phyloP scores from a whole-genome alignment of 2,329 filamentous ascomycete genomes.

The Pseudocercospora eumusae region DNA sequence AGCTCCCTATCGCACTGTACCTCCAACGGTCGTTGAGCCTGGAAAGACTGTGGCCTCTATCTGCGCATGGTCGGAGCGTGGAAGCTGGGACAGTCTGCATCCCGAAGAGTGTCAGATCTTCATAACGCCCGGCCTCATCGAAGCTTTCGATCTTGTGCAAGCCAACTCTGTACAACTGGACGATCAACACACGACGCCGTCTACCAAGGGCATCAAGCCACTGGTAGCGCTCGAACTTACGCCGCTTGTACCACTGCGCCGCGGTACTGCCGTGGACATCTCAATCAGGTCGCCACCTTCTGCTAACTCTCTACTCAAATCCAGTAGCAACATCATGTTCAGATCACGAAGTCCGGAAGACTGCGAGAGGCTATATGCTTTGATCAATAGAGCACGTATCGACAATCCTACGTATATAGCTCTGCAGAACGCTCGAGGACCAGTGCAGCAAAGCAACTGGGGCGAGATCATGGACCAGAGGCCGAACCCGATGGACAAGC shows the following conservation, averaged over 20 bases:
- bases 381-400: slow-evolving; percentile 85
- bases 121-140: slow-evolving; percentile 64
- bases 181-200: slow-evolving; percentile 45
- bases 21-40: slow-evolving; percentile 48
- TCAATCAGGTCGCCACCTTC: slow-evolving; percentile 88
- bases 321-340: slow-evolving; percentile 82
- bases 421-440: slow-evolving; percentile 70
- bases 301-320: slow-evolving; percentile 66
- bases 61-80: slow-evolving; percentile 65
- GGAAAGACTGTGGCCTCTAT: slow-evolving; percentile 60
- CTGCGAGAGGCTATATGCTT: slow-evolving; percentile 77
- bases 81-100: slow-evolving; percentile 62
- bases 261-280: slow-evolving; percentile 89
- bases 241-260: slow-evolving; percentile 82
- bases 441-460: slow-evolving; percentile 50
- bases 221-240: slow-evolving; percentile 79
- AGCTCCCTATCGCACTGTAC: slow-evolving; percentile 61
- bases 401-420: slow-evolving; percentile 89
- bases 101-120: slow-evolving; percentile 64
- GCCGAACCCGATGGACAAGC: slow-evolving; percentile 27
- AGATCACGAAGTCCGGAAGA: slow-evolving; percentile 75
- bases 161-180: slow-evolving; percentile 47
- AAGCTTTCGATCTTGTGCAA: slow-evolving; percentile 60
- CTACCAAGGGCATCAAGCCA: slow-evolving; percentile 48
- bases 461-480: slow-evolving; percentile 52